Evolutionary conservation across 2,329 filamentous ascomycete species (phyloP), one percentile per base, ranked within the genome.

Genomic region (Calonectria naviculata): DNA sequence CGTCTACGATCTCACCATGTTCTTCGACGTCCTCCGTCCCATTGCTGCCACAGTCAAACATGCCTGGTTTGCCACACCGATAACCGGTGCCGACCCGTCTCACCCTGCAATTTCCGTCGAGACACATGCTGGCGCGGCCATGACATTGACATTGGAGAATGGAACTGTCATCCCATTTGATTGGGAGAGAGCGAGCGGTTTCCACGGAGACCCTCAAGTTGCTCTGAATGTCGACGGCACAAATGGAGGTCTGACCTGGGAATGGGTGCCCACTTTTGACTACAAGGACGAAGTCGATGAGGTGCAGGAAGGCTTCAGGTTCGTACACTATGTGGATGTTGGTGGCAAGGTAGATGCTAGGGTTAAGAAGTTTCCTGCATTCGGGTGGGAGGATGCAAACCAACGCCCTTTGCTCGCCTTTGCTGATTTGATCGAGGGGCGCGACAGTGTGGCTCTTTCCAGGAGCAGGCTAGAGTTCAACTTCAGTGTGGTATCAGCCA

Each of bases 181-280:
- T 6, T 71, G 70, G 70, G 70, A 71, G 47, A 46, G 70, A 24
- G 70, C 70, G 5, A 71, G 70, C 6, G 70, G 70, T 26, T 70
- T 69, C 46, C 70, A 71, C 38, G 70, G 70, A 31, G 70, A 69
- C 2, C 24, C 70, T 28, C 66, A 71, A 8, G 67, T 49, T 46
- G 46, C 70, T 41, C 44, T 71, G 1, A 71, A 70, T 34, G 54
- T 71, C 28, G 70, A 71, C 47, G 70, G 70, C 29, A 70, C 70
- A 2, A 17, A 41, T 60, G 70, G 70, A 42, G 70, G 61, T 3
- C 31, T 71, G 46, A 70, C 62, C 0, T 71, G 70, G 70, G 66
- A 71, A 70, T 71, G 70, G 70, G 70, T 71, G 13, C 70, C 70
- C n/a, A 71, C 66, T 12, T 71, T 71, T 42, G 70, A 71, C 38